Conservation (phyloP, 2,329 filamentous ascomycete species). For the Curvularia sp. region DNA sequence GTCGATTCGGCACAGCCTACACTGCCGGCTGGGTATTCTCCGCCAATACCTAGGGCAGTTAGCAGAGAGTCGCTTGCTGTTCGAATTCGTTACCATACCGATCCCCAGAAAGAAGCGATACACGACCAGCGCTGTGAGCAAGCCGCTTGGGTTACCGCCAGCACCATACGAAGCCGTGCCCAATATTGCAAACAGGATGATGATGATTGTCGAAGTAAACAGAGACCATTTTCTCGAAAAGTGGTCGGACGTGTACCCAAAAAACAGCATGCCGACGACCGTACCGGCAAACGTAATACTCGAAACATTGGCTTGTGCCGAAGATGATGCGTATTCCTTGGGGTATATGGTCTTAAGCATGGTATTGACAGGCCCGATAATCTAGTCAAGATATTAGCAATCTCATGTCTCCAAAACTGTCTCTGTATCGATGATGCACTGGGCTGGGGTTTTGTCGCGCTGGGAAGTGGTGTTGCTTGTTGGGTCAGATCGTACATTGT, state of each 20-base stretch:
- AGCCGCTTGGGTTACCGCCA: slow-evolving; percentile 69
- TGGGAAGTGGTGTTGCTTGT: slow-evolving; percentile 16
- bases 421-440: slow-evolving; percentile 7
- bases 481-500: slow-evolving; percentile 65
- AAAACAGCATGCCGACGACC: slow-evolving; percentile 79
- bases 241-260: slow-evolving; percentile 82
- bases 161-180: slow-evolving; percentile 78
- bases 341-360: slow-evolving; percentile 74
- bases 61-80: neutral
- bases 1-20: slow-evolving; percentile 86
- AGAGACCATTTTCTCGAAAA: slow-evolving; percentile 86
- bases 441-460: slow-evolving; percentile 7
- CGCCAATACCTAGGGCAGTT: slow-evolving; percentile 65
- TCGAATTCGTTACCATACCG: slow-evolving; percentile 31
- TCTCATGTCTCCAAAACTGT: neutral
- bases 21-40: slow-evolving; percentile 82
- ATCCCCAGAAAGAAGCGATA: slow-evolving; percentile 80
- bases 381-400: slow-evolving; percentile 55
- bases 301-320: slow-evolving; percentile 75
- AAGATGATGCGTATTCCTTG: slow-evolving; percentile 70
- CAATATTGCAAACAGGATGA: slow-evolving; percentile 84
- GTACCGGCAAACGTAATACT: slow-evolving; percentile 88
- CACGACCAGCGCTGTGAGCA: slow-evolving; percentile 80
- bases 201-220: slow-evolving; percentile 78
- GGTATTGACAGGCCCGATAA: slow-evolving; percentile 87